Evolutionary conservation across 2,329 filamentous ascomycete genomes (phyloP).

Genomic region (Calonectria fujianensis): DNA sequence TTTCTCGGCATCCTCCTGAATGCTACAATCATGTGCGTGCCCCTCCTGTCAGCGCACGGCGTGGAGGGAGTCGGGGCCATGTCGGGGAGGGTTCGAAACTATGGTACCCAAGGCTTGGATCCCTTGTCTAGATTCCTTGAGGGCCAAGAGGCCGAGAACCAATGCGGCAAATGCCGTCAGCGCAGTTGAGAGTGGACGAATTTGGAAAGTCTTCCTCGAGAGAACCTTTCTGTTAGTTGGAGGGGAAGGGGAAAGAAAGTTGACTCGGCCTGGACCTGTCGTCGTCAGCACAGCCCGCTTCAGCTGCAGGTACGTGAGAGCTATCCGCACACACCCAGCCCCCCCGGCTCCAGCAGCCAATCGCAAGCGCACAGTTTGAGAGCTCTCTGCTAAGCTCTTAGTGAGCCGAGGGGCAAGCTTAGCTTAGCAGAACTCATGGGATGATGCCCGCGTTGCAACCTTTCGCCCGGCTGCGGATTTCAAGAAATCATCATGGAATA

Average conservation of each 20-base stretch:
- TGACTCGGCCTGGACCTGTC: slow-evolving; percentile 9
- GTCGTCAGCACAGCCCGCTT: slow-evolving; percentile 41
- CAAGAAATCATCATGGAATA: slow-evolving; percentile 29
- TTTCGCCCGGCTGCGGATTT: background rate
- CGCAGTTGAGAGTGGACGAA: slow-evolving; percentile 14
- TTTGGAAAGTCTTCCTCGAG: slow-evolving; percentile 6
- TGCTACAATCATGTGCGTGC: background rate
- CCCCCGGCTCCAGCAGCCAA: slow-evolving; percentile 28
- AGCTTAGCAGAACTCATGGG: slow-evolving; percentile 19
- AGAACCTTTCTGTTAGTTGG: slow-evolving; percentile 4
- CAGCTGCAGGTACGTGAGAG: slow-evolving; percentile 41
- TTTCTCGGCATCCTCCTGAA: slow-evolving; percentile 35
- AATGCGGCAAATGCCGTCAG: slow-evolving; percentile 30
- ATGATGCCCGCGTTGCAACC: slow-evolving; percentile 26
- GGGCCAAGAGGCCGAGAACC: background rate
- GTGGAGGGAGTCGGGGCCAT: slow-evolving; percentile 53
- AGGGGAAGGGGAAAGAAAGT: slow-evolving; percentile 16
- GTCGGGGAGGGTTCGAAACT: slow-evolving; percentile 33
- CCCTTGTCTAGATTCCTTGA: slow-evolving; percentile 39
- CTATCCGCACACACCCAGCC: slow-evolving; percentile 25
- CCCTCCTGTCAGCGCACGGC: slow-evolving; percentile 32
- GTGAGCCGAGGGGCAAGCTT: slow-evolving; percentile 1
- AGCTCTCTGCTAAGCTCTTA: slow-evolving; percentile 33
- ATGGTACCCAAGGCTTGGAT: slow-evolving; percentile 46
- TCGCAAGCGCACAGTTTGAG: slow-evolving; percentile 31